Evolutionary conservation across 192 early-diverging fungal genomes (phyloP), one percentile per base, ranked within the genome.

Genomic region (Neocallimastix lanati): DNA sequence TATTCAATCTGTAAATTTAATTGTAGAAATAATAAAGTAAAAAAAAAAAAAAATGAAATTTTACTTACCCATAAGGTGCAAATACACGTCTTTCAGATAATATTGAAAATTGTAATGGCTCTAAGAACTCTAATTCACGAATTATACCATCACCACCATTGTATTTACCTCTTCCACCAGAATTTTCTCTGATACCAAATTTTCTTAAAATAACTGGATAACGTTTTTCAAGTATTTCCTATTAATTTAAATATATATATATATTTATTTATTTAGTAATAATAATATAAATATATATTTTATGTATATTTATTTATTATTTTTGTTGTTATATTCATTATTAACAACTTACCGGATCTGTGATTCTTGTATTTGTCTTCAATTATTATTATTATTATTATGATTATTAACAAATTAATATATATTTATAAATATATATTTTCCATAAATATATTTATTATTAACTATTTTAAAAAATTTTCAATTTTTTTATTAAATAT

Each of bases 351-450:
- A 97, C 97, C 0, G 96, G 95, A 84, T 99, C 97, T 2, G 97
- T 99, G 81, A 97, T 98, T 28, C 96, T 88, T 0, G 97, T 99
- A 82, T 99, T 99, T 33, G 97, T 99, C 95, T 97, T 96, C 82
- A 97, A 94, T 79, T 88, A 83, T 21, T 29, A n/a, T n/a, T n/a
- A n/a, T n/a, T n/a, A n/a, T n/a, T n/a, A n/a, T n/a, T n/a, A n/a
- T n/a, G n/a, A n/a, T n/a, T 97, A n/a, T n/a, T n/a, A n/a, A n/a
- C n/a, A n/a, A n/a, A n/a, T n/a, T n/a, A n/a, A n/a, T n/a, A n/a
- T n/a, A n/a, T n/a, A n/a, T n/a, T n/a, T n/a, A n/a, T n/a, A n/a
- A n/a, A n/a, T n/a, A n/a, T n/a, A n/a, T n/a, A n/a, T n/a, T n/a
- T n/a, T n/a, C n/a, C n/a, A n/a, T n/a, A n/a, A n/a, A n/a, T n/a